Evolutionary conservation across 495 filamentous ascomycete species (phyloP).

Genomic region (Neurospora pannonica): DNA sequence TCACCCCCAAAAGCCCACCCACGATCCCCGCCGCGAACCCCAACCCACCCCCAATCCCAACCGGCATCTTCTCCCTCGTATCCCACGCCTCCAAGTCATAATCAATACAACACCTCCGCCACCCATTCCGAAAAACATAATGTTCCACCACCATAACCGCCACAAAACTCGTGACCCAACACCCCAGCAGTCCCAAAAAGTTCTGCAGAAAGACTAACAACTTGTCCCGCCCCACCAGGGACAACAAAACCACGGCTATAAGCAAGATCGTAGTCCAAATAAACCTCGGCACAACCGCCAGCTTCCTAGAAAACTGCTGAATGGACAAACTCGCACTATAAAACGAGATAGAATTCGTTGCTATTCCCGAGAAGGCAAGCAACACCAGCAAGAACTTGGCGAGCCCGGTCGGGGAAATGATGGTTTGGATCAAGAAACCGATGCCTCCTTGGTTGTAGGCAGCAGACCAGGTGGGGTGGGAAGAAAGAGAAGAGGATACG

Average conservation of each 20-base stretch:
- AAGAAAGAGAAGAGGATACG: slow-evolving; percentile 42
- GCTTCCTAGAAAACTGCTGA: slow-evolving; percentile 29
- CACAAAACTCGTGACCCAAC: slow-evolving; percentile 50
- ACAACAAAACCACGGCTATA: slow-evolving; percentile 29
- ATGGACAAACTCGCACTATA: slow-evolving; percentile 37
- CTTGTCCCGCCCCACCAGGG: slow-evolving; percentile 37
- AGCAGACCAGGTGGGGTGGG: slow-evolving; percentile 35
- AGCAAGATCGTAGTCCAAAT: slow-evolving; percentile 39
- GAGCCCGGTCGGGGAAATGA: slow-evolving; percentile 47
- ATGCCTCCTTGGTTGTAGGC: slow-evolving; percentile 43
- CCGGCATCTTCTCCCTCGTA: slow-evolving; percentile 32
- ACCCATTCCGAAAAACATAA: slow-evolving; percentile 44
- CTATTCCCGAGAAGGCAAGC: slow-evolving; percentile 41
- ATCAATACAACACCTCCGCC: slow-evolving; percentile 17
- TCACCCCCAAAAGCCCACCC: slow-evolving; percentile 43
- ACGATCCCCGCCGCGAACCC: slow-evolving; percentile 37
- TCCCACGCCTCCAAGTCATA: slow-evolving; percentile 47
- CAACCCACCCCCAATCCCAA: slow-evolving; percentile 36
- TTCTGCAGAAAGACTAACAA: slow-evolving; percentile 38
- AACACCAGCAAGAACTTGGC: slow-evolving; percentile 51
- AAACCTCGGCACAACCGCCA: slow-evolving; percentile 36
- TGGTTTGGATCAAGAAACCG: slow-evolving; percentile 46
- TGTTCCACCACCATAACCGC: slow-evolving; percentile 52
- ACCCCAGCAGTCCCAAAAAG: slow-evolving; percentile 50
- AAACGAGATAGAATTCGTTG: slow-evolving; percentile 39